These are phyloP conservation scores for Pseudodiploospora longispora DNA, from an alignment of 2,329 filamentous ascomycete species.

Conservation along the genomic window DNA sequence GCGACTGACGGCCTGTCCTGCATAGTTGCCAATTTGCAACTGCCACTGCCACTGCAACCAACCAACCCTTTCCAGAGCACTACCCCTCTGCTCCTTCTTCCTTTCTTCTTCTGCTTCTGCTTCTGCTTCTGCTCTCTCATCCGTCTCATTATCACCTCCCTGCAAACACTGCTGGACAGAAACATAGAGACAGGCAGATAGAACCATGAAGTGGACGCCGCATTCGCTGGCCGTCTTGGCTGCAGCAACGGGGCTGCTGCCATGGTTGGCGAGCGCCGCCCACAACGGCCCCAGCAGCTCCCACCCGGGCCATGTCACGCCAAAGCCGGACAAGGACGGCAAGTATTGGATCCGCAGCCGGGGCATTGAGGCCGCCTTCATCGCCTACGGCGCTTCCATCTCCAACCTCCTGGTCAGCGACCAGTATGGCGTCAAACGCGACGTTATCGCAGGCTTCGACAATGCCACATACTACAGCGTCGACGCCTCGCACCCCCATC, in stretches of 20 bases:
- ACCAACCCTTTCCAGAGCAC: background rate
- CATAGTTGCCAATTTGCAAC: no score
- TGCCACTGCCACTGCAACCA: background rate
- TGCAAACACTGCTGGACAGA: background rate
- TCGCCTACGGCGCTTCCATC: slow-evolving; percentile 67
- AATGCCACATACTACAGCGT: slow-evolving; percentile 63
- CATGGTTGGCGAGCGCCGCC: slow-evolving; percentile 9
- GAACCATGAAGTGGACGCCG: slow-evolving; percentile 15
- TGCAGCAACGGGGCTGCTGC: slow-evolving; percentile 11
- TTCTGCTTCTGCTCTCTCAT: background rate
- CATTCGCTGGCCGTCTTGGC: slow-evolving; percentile 10
- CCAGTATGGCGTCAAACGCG: slow-evolving; percentile 57
- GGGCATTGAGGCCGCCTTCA: slow-evolving; percentile 60
- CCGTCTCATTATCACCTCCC: background rate
- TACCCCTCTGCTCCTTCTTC: background rate
- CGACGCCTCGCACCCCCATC: slow-evolving; percentile 60
- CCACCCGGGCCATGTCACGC: slow-evolving; percentile 4
- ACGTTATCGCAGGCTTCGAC: slow-evolving; percentile 68
- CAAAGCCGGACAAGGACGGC: slow-evolving; percentile 46
- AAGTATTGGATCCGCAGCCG: slow-evolving; percentile 66
- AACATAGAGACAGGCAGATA: background rate
- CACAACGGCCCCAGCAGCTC: slow-evolving; percentile 5
- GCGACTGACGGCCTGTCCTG: no score
- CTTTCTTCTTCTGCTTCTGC: background rate
- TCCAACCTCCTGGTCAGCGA: slow-evolving; percentile 65